Evolutionary conservation across 805 yeast genomes (phyloP).

Genomic region (Pichia occidentalis): DNA sequence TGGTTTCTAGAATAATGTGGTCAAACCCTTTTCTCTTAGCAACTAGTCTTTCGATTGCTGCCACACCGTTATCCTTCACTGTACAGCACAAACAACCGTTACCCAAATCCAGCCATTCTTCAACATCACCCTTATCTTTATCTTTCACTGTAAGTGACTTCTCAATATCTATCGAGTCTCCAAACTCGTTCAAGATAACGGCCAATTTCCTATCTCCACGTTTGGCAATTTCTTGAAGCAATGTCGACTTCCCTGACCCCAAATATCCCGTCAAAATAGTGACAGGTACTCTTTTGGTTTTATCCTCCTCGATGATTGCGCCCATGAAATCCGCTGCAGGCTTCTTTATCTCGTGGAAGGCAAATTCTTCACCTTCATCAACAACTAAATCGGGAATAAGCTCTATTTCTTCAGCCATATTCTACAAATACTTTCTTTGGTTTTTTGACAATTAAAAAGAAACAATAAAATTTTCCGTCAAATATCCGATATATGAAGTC

Average conservation of each 20-base stretch:
- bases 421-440: slow-evolving; percentile 1
- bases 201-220: slow-evolving; percentile 74
- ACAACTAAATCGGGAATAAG: slow-evolving; percentile 26
- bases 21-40: slow-evolving; percentile 66
- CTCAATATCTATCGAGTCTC: slow-evolving; percentile 86
- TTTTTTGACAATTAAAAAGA: too few species aligned
- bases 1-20: slow-evolving; percentile 87
- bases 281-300: slow-evolving; percentile 61
- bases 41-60: slow-evolving; percentile 85
- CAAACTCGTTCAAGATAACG: slow-evolving; percentile 86
- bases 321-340: slow-evolving; percentile 14
- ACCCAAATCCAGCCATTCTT: slow-evolving; percentile 95
- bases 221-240: slow-evolving; percentile 66
- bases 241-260: slow-evolving; percentile 91
- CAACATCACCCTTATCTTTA: slow-evolving; percentile 48
- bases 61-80: slow-evolving; percentile 89
- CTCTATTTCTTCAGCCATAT: slow-evolving; percentile 16
- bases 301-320: slow-evolving; percentile 18
- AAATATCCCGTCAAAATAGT: slow-evolving; percentile 92
- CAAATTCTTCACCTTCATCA: slow-evolving; percentile 22
- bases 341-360: slow-evolving; percentile 15
- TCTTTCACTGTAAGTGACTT: slow-evolving; percentile 67
- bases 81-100: slow-evolving; percentile 97
- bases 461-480: too few species aligned
- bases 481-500: too few species aligned